Conservation (phyloP, 768 basidiomycete genomes). For the Hirschioporus abietinus region DNA sequence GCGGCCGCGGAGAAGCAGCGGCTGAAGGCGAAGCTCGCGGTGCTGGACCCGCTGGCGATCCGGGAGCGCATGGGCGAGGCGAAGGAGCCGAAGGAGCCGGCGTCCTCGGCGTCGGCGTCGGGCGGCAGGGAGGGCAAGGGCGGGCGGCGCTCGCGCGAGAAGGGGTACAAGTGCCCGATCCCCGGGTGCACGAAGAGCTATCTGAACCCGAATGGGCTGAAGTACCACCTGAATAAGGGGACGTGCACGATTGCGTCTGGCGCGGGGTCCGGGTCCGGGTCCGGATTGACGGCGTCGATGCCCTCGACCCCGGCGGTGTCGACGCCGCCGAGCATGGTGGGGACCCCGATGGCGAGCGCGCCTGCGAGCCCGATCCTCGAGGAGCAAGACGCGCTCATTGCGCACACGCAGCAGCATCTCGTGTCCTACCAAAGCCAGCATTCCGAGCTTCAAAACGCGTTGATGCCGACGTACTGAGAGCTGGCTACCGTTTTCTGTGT, state of each 20-base stretch:
- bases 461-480: not conserved
- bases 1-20: not conserved
- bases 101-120: not conserved
- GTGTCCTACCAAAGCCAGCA: not conserved
- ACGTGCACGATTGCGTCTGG: conserved; percentile 34
- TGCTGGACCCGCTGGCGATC: not conserved
- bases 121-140: conserved; percentile 7
- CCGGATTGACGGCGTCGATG: not conserved
- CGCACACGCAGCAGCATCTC: not conserved
- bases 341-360: not conserved
- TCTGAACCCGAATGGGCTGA: conserved; percentile 61
- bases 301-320: not conserved
- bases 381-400: not conserved
- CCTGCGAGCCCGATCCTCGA: not conserved
- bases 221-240: conserved; percentile 64
- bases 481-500: too few species aligned
- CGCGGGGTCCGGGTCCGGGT: too few species aligned
- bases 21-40: not conserved
- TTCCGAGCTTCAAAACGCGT: not conserved
- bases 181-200: conserved; percentile 58
- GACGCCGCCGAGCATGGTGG: not conserved
- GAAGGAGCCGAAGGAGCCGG: not conserved
- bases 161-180: conserved; percentile 42
- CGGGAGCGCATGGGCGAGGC: not conserved
- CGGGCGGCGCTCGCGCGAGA: conserved; percentile 32